These are phyloP conservation scores for Populus simonii DNA, from an alignment of 345 rosid genomes.

Conservation along the genomic window DNA sequence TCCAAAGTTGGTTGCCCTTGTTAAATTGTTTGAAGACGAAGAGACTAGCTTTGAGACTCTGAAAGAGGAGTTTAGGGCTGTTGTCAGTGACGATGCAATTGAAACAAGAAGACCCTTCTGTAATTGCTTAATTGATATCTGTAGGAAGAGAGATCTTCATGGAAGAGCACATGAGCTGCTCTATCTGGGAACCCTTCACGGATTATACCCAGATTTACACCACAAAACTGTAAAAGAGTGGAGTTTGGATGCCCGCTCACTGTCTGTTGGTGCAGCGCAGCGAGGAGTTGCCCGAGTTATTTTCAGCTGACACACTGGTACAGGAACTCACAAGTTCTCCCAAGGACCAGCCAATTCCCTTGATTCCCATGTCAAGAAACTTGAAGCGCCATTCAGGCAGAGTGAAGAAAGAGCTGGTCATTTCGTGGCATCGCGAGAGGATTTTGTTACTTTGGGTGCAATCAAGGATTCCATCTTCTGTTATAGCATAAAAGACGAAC, in stretches of 20 bases:
- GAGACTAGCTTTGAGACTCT: constrained; percentile 41
- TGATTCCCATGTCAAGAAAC: constrained; percentile 57
- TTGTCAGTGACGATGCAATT: constrained; percentile 49
- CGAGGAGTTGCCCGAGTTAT: constrained; percentile 69
- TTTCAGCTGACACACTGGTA: constrained; percentile 9
- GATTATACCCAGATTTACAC: constrained; percentile 76
- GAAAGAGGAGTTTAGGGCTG: constrained; percentile 57
- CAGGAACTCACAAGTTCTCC: constrained; percentile 80
- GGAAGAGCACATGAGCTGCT: constrained; percentile 84
- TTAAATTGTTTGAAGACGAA: constrained; percentile 50
- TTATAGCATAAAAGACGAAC: constrained; percentile 17
- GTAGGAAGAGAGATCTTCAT: constrained; percentile 46
- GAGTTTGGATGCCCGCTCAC: constrained; percentile 79
- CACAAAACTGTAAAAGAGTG: constrained; percentile 64
- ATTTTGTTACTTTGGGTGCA: constrained; percentile 64
- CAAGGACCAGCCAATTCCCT: constrained; percentile 77
- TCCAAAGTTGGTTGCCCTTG: constrained; percentile 52
- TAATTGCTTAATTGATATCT: constrained; percentile 86
- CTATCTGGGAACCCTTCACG: constrained; percentile 72
- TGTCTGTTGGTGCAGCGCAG: constrained; percentile 82
- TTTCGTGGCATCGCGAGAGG: constrained; percentile 79
- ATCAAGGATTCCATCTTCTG: constrained; percentile 46
- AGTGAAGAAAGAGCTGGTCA: constrained; percentile 58
- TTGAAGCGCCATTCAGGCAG: constrained; percentile 69
- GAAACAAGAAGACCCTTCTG: constrained; percentile 87